A percentile compares a stretch with the other conserved stretches of the same genome.
Conservation (phyloP, 164 flowering plant genomes). For the Stephania cephalantha region DNA sequence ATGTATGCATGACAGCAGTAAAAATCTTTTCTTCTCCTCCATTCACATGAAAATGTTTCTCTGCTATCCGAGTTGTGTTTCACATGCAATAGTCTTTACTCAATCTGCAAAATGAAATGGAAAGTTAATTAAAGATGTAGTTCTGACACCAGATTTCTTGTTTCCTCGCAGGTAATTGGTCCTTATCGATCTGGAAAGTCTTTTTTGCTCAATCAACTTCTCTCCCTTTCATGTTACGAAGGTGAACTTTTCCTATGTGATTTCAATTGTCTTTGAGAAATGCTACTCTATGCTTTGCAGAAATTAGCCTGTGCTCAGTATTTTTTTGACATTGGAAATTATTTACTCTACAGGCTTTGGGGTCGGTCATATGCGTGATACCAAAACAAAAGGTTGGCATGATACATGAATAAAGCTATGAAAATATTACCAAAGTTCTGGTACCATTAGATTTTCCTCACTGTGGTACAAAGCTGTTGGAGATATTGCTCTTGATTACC, state of each 20-base stretch:
- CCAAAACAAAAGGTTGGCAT: slow-evolving; percentile 84
- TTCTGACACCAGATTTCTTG: slow-evolving; percentile 9
- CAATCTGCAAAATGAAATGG: neutral
- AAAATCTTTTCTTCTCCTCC: neutral
- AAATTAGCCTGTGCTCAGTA: neutral
- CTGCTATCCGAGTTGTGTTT: neutral
- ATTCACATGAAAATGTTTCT: neutral
- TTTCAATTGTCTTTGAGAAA: neutral
- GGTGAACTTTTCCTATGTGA: slow-evolving; percentile 33
- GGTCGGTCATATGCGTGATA: slow-evolving; percentile 99
- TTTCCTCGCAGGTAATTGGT: slow-evolving; percentile 80
- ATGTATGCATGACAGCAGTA: neutral
- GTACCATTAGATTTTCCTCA: neutral
- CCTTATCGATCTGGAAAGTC: slow-evolving; percentile 99
- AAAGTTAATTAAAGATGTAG: neutral
- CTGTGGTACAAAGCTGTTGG: neutral
- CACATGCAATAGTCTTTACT: neutral
- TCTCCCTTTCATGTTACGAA: slow-evolving; percentile 94
- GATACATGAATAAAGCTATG: neutral
- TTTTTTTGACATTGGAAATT: slow-evolving; percentile 4
- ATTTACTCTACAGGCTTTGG: slow-evolving; percentile 72
- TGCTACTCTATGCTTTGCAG: neutral
- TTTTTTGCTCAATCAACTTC: slow-evolving; percentile 96
- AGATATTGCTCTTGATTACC: neutral
- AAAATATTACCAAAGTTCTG: neutral